A percentile compares a stretch with the other conserved stretches of the same genome.
These are phyloP conservation scores for Meira miltonrushii DNA, from an alignment of 1,284 basidiomycete genomes.

Conservation along the genomic window DNA sequence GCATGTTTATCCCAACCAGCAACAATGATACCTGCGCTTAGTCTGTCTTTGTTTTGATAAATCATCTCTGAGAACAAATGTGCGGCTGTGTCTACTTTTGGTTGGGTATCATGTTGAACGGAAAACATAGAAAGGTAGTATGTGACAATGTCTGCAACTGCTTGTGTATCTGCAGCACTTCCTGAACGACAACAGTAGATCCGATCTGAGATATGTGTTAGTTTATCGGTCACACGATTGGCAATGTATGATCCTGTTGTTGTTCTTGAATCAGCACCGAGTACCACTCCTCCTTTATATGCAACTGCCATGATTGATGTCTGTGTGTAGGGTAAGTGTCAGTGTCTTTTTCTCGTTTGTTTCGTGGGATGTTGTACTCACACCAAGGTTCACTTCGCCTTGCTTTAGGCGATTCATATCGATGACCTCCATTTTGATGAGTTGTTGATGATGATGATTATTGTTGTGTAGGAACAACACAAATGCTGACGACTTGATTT, in stretches of 20 bases:
- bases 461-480: no score
- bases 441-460: no score
- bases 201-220: conserved; percentile 92
- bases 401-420: conserved; percentile 40
- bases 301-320: conserved; percentile 99
- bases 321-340: conserved; percentile 9
- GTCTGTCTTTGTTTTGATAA: conserved; percentile 79
- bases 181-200: conserved; percentile 99
- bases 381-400: conserved; percentile 51
- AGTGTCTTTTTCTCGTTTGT: not conserved
- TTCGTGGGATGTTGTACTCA: conserved; percentile 16
- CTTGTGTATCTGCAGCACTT: conserved; percentile 93
- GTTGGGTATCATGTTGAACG: conserved; percentile 68
- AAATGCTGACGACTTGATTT: no score
- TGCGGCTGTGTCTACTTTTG: conserved; percentile 76
- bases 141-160: conserved; percentile 87
- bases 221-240: conserved; percentile 97
- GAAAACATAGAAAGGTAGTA: conserved; percentile 77
- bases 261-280: conserved; percentile 94
- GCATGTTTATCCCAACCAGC: conserved; percentile 92
- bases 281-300: conserved; percentile 87
- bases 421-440: conserved; percentile 20
- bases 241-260: conserved; percentile 96
- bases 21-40: conserved; percentile 93
- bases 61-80: conserved; percentile 81